phyloP scores from a whole-genome alignment of 257 asterid genomes.

The Eustoma russellianum region DNA sequence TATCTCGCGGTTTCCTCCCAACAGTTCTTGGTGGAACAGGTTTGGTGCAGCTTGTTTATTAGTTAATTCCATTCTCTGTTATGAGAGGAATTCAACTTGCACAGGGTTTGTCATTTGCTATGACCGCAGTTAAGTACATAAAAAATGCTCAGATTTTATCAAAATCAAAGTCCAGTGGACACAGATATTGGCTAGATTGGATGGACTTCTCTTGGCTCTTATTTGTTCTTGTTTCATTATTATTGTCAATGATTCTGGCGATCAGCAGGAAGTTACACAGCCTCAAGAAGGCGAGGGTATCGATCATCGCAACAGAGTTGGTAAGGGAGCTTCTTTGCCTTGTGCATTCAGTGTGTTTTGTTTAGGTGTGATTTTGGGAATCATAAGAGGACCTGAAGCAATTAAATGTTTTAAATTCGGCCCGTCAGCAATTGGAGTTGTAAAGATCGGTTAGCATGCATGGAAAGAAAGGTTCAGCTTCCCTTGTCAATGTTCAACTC shows the following conservation, averaged over 20 bases:
- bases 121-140: constrained; percentile 64
- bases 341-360: constrained; percentile 55
- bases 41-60: constrained; percentile 53
- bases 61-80: constrained; percentile 51
- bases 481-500: constrained; percentile 65
- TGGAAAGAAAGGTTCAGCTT: constrained; percentile 79
- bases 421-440: constrained; percentile 38
- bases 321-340: constrained; percentile 32
- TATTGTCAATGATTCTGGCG: constrained; percentile 47
- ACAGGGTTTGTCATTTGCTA: constrained; percentile 67
- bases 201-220: constrained; percentile 56
- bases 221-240: constrained; percentile 51
- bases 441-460: constrained; percentile 41
- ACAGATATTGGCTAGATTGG: constrained; percentile 60
- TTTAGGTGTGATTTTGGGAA: constrained; percentile 46
- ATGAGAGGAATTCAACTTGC: constrained; percentile 81
- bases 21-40: constrained; percentile 4
- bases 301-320: constrained; percentile 1
- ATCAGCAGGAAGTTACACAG: constrained; percentile 20
- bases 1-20: too few relatives aligned
- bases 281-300: background rate
- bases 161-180: constrained; percentile 39
- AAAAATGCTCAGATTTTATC: constrained; percentile 42
- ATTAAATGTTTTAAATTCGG: constrained; percentile 48
- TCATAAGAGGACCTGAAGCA: constrained; percentile 53